Conservation (phyloP, 1,139 yeast species). For the Maudiozyma humilis region DNA sequence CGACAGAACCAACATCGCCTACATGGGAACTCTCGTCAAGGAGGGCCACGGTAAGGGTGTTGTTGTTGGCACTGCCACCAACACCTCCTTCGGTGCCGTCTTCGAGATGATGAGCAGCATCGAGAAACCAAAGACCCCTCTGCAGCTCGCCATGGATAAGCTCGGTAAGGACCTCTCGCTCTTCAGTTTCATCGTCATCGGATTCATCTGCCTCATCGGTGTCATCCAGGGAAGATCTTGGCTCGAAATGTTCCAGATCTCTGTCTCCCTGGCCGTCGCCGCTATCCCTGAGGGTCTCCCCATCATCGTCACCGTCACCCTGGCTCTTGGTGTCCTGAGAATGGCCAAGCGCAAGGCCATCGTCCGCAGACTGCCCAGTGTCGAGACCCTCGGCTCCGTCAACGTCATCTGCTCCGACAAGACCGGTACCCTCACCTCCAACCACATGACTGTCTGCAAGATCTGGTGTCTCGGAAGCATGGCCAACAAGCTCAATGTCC, state of each 20-base stretch:
- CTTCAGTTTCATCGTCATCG: conserved; percentile 77
- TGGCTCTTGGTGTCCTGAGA: conserved; percentile 89
- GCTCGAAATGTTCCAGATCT: conserved; percentile 95
- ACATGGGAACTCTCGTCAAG: conserved; percentile 92
- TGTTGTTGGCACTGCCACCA: conserved; percentile 78
- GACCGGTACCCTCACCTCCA: conserved; percentile 91
- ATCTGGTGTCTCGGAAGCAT: conserved; percentile 67
- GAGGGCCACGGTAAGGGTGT: conserved; percentile 91
- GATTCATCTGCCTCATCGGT: conserved; percentile 79
- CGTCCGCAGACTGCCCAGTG: conserved; percentile 86
- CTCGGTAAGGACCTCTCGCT: conserved; percentile 82
- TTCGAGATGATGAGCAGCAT: conserved; percentile 91
- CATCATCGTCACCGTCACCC: conserved; percentile 89
- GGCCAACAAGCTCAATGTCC: conserved; percentile 40
- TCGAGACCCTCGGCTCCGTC: conserved; percentile 91
- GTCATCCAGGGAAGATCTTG: conserved; percentile 83
- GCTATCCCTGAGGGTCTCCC: conserved; percentile 98
- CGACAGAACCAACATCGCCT: conserved; percentile 70
- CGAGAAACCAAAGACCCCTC: conserved; percentile 92
- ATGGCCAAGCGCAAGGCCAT: conserved; percentile 94
- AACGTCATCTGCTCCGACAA: conserved; percentile 93
- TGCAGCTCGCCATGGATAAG: conserved; percentile 90
- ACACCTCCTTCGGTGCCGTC: conserved; percentile 83
- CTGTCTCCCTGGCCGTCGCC: conserved; percentile 96
- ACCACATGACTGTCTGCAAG: conserved; percentile 87